Percentiles rank a stretch among this genome's conserved stretches.
phyloP scores from a whole-genome alignment of 2,329 filamentous ascomycete genomes.

The Fusarium pseudocircinatum region DNA sequence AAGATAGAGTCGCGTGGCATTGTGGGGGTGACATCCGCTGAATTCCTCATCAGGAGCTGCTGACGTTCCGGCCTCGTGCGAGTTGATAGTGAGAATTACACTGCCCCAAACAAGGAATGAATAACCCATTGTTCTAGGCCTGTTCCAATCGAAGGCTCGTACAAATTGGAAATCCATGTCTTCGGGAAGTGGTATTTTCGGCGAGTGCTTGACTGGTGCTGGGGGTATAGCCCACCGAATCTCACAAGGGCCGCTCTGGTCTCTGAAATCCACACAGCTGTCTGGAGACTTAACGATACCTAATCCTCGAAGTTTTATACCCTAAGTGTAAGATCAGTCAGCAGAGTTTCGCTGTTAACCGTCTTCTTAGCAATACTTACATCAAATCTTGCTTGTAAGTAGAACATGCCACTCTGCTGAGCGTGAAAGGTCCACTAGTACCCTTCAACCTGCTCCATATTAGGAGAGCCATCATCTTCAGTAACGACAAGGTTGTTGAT shows the following conservation, averaged over 20 bases:
- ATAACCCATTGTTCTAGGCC: fast-evolving
- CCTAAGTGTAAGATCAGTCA: neutral
- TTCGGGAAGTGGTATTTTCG: fast-evolving
- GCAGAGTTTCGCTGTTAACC: neutral
- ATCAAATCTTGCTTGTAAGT: neutral
- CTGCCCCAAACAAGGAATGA: fast-evolving
- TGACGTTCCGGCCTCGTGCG: neutral
- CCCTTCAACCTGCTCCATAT: fast-evolving
- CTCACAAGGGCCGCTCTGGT: fast-evolving
- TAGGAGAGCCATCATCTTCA: fast-evolving
- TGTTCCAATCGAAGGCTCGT: neutral
- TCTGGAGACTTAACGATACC: fast-evolving
- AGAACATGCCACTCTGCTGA: neutral
- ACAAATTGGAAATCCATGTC: fast-evolving
- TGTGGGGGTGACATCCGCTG: too few species aligned
- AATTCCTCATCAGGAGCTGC: too few species aligned
- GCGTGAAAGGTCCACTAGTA: neutral
- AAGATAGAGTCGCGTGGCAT: neutral
- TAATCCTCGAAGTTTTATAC: neutral
- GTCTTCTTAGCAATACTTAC: neutral
- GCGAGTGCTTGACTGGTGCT: neutral
- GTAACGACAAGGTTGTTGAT: fast-evolving
- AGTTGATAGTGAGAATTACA: fast-evolving
- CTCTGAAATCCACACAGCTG: neutral
- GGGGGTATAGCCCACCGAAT: neutral